phyloP scores from a whole-genome alignment of 768 basidiomycete species.

The Lactarius hatsudake region DNA sequence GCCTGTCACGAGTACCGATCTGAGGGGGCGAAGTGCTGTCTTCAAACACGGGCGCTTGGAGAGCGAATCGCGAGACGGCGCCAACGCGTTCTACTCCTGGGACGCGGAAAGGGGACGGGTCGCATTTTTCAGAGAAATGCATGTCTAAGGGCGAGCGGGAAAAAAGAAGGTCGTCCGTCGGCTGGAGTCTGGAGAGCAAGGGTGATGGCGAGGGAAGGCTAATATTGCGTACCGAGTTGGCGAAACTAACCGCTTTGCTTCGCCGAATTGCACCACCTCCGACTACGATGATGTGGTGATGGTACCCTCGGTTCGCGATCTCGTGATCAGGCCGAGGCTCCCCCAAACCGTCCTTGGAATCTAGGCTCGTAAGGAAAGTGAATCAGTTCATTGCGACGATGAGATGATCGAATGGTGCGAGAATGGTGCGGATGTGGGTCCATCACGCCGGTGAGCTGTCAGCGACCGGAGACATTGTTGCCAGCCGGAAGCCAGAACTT shows the following conservation, averaged over 20 bases:
- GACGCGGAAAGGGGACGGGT: slow-evolving; percentile 17
- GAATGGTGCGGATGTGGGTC: slow-evolving; percentile 29
- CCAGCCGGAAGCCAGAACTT: slow-evolving; percentile 40
- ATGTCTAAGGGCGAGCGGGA: slow-evolving; percentile 33
- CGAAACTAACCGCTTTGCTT: slow-evolving; percentile 39
- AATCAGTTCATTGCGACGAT: slow-evolving; percentile 46
- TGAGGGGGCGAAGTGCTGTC: background rate
- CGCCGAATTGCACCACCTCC: slow-evolving; percentile 46
- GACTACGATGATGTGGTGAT: slow-evolving; percentile 44
- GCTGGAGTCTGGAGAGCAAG: background rate
- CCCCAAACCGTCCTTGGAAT: slow-evolving; percentile 52
- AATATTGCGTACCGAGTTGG: slow-evolving; percentile 42
- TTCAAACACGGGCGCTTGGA: slow-evolving; percentile 43
- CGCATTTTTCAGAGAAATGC: slow-evolving; percentile 36
- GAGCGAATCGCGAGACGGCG: slow-evolving; percentile 49
- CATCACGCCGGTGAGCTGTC: slow-evolving; percentile 41
- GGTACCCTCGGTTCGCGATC: slow-evolving; percentile 37
- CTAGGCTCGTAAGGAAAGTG: slow-evolving; percentile 47
- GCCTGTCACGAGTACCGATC: slow-evolving; percentile 44
- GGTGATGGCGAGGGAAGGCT: slow-evolving; percentile 30
- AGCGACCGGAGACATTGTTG: slow-evolving; percentile 36
- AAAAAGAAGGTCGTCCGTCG: background rate
- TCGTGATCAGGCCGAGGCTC: slow-evolving; percentile 36
- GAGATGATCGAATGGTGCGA: slow-evolving; percentile 51
- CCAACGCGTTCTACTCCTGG: slow-evolving; percentile 34